Percentiles rank a stretch among this genome's conserved stretches.
phyloP scores from a whole-genome alignment of 2,329 filamentous ascomycete species.

The Simplicillium aogashimaense region DNA sequence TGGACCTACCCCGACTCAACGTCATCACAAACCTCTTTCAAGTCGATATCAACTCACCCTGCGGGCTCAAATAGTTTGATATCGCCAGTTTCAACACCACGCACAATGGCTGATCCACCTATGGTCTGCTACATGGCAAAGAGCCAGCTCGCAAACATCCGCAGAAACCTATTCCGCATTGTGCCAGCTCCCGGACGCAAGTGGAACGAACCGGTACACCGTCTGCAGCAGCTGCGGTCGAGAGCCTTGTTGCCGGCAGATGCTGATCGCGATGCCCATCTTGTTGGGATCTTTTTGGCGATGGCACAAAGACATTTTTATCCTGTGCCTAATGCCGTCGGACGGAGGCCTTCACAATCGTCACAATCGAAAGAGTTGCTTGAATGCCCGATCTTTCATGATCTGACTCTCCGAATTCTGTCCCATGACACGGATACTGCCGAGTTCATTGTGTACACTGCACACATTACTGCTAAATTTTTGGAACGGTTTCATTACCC shows the following conservation, averaged over 20 bases:
- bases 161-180: constrained; percentile 37
- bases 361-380: constrained; percentile 9
- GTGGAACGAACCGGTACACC: constrained; percentile 36
- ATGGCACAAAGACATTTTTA: constrained; percentile 50
- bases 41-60: constrained; percentile 25
- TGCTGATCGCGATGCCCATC: constrained; percentile 39
- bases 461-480: constrained; percentile 35
- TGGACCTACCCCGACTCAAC: constrained; percentile 30
- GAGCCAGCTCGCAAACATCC: constrained; percentile 32
- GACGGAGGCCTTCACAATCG: constrained; percentile 16
- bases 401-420: constrained; percentile 40
- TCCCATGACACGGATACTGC: constrained; percentile 36
- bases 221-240: constrained; percentile 35
- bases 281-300: constrained; percentile 41
- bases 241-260: constrained; percentile 37
- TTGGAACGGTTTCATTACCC: constrained; percentile 41
- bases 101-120: constrained; percentile 16
- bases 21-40: constrained; percentile 20
- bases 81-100: constrained; percentile 11
- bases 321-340: constrained; percentile 10
- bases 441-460: constrained; percentile 45
- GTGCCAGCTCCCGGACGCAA: constrained; percentile 25
- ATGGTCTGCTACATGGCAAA: constrained; percentile 39
- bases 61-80: constrained; percentile 17
- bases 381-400: constrained; percentile 26